A percentile compares a stretch with the other conserved stretches of the same genome.
Evolutionary conservation across 2,329 filamentous ascomycete species (phyloP).

Genomic region (Thelonectria olida): DNA sequence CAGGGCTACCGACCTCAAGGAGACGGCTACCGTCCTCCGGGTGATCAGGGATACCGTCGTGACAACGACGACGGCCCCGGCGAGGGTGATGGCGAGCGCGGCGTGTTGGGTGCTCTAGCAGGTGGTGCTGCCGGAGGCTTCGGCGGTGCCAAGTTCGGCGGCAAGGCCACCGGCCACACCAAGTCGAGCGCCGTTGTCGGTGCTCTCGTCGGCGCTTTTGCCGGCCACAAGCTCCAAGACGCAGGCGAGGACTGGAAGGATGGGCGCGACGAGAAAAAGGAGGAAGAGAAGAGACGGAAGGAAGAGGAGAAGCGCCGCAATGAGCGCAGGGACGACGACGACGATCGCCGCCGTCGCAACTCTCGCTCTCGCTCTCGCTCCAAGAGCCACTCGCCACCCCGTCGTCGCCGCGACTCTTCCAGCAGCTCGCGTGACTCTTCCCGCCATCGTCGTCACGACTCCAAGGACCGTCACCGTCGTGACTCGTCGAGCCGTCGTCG

Average conservation of each 20-base stretch:
- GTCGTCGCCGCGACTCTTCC: conserved; percentile 2
- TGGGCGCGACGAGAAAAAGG: conserved; percentile 47
- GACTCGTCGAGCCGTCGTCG: not conserved
- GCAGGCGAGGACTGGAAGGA: conserved; percentile 51
- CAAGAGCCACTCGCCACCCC: conserved; percentile 19
- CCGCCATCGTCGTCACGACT: conserved; percentile 1
- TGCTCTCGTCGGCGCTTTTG: conserved; percentile 51
- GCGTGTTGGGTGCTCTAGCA: conserved; percentile 51
- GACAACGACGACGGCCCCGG: conserved; percentile 23
- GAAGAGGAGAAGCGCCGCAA: conserved; percentile 21
- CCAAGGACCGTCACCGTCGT: not conserved
- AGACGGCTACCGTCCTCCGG: not conserved
- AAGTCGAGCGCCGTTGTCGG: conserved; percentile 50
- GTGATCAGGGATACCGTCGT: not conserved
- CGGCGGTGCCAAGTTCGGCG: conserved; percentile 52
- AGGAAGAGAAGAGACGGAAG: conserved; percentile 26
- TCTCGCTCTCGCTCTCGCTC: conserved; percentile 7
- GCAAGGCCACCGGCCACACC: conserved; percentile 37
- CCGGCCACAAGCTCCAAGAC: conserved; percentile 54
- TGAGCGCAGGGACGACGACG: conserved; percentile 19
- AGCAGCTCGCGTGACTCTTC: not conserved
- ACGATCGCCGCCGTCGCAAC: conserved; percentile 8
- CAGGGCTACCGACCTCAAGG: not conserved
- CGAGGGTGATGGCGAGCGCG: conserved; percentile 50
- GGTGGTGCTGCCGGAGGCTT: conserved; percentile 52